Base-by-base conservation (phyloP, 176 grass and related monocot species). In the Alloteropsis semialata region DNA sequence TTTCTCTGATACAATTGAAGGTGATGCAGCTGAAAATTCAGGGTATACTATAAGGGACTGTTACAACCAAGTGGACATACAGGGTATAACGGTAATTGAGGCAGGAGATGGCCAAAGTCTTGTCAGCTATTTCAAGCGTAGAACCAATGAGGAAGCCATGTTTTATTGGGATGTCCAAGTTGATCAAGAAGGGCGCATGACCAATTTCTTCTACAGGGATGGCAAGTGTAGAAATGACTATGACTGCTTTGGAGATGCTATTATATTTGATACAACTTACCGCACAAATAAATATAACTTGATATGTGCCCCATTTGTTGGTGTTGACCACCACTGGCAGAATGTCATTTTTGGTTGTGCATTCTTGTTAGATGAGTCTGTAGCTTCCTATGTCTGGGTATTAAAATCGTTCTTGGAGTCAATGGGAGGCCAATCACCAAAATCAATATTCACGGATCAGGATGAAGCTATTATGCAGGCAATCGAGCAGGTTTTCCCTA, bases 241-340 rank as follows among this genome's bases (percentile, higher is more conserved):
- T 76, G 89, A 92, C 53, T 92, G 87, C 81, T 97, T 97, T 88
- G 94, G 94, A 72, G 91, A 97, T 90, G 91, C 89, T 60, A 54
- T 97, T 60, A 84, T 94, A 46, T 90, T 97, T 81, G 91, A 97
- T 79, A 94, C 91, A 76, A 88, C 89, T 8, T 94, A 86, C 69
- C 89, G 79, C 30, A 88, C 87, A 64, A 94, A 92, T 64, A 87
- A 87, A 80, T 94, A 92, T 73, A 91, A 82, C 27, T 80, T 91
- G 64, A 72, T 91, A 12, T 97, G 89, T 44, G 91, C 87, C 25
- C 82, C 94, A 29, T 97, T 97, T 78, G 81, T 92, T 56, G 91
- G 94, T 64, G 87, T 94, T 75, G 93, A 97, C 46, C 91, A 97
- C 74, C 94, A 97, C 84, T 92, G 91, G 91, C 94, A 97, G 53